phyloP scores from a whole-genome alignment of 2,329 filamentous ascomycete genomes.

The Metarhizium humberi region DNA sequence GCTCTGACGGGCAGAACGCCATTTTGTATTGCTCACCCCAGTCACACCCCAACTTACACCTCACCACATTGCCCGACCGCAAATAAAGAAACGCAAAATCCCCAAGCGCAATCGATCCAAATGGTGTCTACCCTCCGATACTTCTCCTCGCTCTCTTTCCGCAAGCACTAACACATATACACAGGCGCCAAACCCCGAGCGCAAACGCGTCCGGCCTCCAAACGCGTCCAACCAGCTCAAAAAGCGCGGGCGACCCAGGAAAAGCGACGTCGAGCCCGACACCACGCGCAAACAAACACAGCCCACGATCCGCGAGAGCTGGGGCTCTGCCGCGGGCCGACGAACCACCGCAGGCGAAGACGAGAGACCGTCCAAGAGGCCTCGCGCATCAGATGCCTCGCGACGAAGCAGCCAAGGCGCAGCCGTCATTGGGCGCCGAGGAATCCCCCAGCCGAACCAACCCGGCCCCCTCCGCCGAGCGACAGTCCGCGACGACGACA shows the following conservation, averaged over 20 bases:
- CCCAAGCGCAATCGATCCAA: neutral
- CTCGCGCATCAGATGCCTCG: neutral
- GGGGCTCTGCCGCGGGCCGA: neutral
- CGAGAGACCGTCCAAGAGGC: neutral
- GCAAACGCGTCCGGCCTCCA: slow-evolving; percentile 33
- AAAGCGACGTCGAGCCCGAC: neutral
- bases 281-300: neutral
- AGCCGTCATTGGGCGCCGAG: slow-evolving; percentile 5
- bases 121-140: neutral
- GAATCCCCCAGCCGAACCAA: slow-evolving; percentile 5
- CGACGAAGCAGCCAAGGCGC: slow-evolving; percentile 1
- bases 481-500: neutral
- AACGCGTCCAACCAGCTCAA: slow-evolving; percentile 25
- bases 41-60: too few relatives aligned
- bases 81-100: neutral
- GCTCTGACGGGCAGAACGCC: too few relatives aligned
- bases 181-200: slow-evolving; percentile 18
- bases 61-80: too few relatives aligned
- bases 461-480: neutral
- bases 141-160: neutral
- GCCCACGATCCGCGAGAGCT: neutral
- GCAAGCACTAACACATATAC: neutral
- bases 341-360: neutral
- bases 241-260: neutral
- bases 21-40: too few relatives aligned